A percentile compares a stretch with the other conserved stretches of the same genome.
These are phyloP conservation scores for Alliaria petiolata DNA, from an alignment of 345 rosid species.

Conservation along the genomic window DNA sequence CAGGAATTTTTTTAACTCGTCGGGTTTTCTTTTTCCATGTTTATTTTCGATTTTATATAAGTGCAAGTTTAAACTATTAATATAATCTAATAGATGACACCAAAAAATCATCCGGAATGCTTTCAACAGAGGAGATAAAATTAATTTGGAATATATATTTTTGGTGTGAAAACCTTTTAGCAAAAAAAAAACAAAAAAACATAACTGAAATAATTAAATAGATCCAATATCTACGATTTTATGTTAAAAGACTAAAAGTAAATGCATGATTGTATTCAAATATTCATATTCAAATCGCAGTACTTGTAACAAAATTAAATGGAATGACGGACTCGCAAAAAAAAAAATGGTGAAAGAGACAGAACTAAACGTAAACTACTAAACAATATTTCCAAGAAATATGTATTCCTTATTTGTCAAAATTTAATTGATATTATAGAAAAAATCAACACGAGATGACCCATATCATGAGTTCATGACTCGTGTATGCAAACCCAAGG, in stretches of 20 bases:
- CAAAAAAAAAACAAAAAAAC: too few species aligned
- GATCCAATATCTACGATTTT: neutral
- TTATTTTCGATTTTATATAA: too few species aligned
- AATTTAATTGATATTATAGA: constrained; percentile 2
- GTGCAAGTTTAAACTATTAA: too few species aligned
- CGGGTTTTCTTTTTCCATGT: too few species aligned
- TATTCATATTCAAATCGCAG: neutral
- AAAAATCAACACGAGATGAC: constrained; percentile 18
- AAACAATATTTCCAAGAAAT: neutral
- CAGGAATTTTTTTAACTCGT: too few species aligned
- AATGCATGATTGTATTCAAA: neutral
- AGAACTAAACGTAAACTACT: neutral
- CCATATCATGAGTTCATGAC: constrained; percentile 4
- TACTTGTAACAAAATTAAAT: neutral
- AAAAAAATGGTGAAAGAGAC: constrained; percentile 6
- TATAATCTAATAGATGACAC: too few species aligned
- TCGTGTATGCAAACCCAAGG: neutral
- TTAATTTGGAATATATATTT: neutral
- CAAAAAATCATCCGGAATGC: neutral
- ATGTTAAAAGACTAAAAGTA: neutral
- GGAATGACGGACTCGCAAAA: neutral
- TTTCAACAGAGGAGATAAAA: neutral
- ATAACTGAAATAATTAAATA: neutral
- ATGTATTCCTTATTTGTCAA: neutral
- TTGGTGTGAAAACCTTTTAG: too few species aligned